Conservation (phyloP, 192 early-diverging fungal species). For the Neocallimastix lanati region DNA sequence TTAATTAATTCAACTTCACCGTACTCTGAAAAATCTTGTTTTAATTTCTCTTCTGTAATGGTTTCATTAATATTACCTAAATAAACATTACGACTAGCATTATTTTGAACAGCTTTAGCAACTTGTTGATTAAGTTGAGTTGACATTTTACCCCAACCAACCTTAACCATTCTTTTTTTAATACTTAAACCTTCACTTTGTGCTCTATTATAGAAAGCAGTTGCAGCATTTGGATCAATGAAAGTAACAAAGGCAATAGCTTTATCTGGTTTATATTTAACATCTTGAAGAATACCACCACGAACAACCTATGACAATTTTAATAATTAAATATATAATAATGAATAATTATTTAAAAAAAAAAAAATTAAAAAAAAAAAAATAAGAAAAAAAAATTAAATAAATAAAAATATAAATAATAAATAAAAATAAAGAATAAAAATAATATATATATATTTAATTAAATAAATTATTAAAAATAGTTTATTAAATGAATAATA, state of each 20-base stretch:
- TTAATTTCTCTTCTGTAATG: constrained; percentile 48
- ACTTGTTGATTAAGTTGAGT: constrained; percentile 22
- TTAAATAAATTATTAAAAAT: too few species aligned
- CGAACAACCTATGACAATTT: constrained; percentile 39
- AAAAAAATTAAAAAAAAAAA: not conserved
- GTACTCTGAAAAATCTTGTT: constrained; percentile 56
- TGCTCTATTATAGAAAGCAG: constrained; percentile 36
- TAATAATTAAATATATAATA: too few species aligned
- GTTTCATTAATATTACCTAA: constrained; percentile 26
- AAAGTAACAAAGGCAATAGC: constrained; percentile 74
- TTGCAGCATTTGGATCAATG: constrained; percentile 49
- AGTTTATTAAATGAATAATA: too few species aligned
- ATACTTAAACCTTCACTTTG: constrained; percentile 40
- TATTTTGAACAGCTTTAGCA: constrained; percentile 28
- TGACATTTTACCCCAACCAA: constrained; percentile 64
- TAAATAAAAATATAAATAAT: too few species aligned
- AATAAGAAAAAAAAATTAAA: too few species aligned
- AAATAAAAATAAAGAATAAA: too few species aligned
- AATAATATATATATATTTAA: too few species aligned
- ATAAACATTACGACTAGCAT: constrained; percentile 57
- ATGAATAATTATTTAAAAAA: constrained; percentile 1
- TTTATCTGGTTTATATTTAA: constrained; percentile 55
- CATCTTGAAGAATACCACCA: constrained; percentile 62
- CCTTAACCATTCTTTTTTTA: constrained; percentile 52
- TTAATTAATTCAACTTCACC: constrained; percentile 81